Evolutionary conservation across 2,329 filamentous ascomycete species (phyloP).

Genomic region (Nigrograna mackinnonii): DNA sequence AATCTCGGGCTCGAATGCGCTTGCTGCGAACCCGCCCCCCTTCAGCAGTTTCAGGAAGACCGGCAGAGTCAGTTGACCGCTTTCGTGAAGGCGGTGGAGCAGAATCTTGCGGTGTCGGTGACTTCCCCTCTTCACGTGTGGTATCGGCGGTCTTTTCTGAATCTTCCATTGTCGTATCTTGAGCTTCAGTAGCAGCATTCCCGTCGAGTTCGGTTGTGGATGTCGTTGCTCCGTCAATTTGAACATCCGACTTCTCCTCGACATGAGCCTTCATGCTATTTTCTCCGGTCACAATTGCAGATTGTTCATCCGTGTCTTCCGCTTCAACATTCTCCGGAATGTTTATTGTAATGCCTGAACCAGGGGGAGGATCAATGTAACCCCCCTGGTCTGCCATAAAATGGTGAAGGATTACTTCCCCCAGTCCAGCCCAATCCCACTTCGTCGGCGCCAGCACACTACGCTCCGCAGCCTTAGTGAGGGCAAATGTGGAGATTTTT

Average conservation of each 20-base stretch:
- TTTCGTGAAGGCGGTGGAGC: conserved; percentile 56
- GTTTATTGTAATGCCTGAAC: conserved; percentile 45
- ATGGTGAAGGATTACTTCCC: conserved; percentile 51
- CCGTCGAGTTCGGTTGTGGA: background rate
- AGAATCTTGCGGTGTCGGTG: conserved; percentile 27
- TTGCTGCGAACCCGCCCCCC: conserved; percentile 63
- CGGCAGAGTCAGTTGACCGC: conserved; percentile 63
- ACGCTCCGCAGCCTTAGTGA: conserved; percentile 37
- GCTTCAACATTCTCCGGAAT: conserved; percentile 41
- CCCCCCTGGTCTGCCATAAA: conserved; percentile 46
- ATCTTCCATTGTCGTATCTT: conserved; percentile 22
- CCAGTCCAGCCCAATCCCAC: conserved; percentile 53
- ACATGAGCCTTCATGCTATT: too few relatives aligned
- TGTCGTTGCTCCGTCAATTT: conserved; percentile 6
- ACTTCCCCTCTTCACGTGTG: conserved; percentile 19
- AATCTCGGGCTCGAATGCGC: conserved; percentile 63
- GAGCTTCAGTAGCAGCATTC: background rate
- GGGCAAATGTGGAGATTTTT: conserved; percentile 15
- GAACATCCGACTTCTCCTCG: conserved; percentile 8
- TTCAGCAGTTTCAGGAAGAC: conserved; percentile 60
- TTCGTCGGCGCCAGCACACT: conserved; percentile 37
- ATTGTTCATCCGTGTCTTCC: conserved; percentile 12
- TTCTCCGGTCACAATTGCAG: conserved; percentile 4
- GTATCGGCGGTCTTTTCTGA: conserved; percentile 11
- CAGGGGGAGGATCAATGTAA: conserved; percentile 30